Conservation (phyloP, 495 filamentous ascomycete genomes). For the Xylaria sp. region DNA sequence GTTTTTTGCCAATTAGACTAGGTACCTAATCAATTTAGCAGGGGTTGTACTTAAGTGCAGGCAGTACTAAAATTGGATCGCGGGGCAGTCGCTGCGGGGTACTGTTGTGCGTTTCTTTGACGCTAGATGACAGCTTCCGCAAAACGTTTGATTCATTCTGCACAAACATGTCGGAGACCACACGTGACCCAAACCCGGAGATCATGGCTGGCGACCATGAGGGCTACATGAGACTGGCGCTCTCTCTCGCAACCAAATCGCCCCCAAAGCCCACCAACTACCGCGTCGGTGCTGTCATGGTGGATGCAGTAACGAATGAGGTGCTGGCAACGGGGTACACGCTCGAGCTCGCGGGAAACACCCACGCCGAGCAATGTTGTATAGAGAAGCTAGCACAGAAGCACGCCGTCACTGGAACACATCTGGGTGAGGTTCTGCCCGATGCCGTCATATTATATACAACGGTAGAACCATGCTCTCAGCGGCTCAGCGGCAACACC, state of each 20-base stretch:
- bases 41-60: background rate
- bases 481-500: conserved; percentile 78
- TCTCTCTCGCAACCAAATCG: conserved; percentile 76
- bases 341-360: conserved; percentile 89
- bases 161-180: conserved; percentile 25
- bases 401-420: conserved; percentile 59
- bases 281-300: conserved; percentile 85
- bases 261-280: conserved; percentile 89
- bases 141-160: background rate
- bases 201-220: conserved; percentile 59
- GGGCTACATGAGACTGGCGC: conserved; percentile 73
- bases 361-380: conserved; percentile 93
- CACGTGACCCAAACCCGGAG: conserved; percentile 11
- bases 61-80: conserved; percentile 9
- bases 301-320: conserved; percentile 63
- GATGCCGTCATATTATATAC: conserved; percentile 76
- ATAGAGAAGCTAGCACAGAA: conserved; percentile 73
- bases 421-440: conserved; percentile 63
- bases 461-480: conserved; percentile 91
- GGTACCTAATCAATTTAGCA: background rate
- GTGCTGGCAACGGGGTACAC: conserved; percentile 89
- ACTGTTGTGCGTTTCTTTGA: no score
- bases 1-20: conserved; percentile 18
- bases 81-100: conserved; percentile 11
- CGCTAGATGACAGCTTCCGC: background rate